phyloP scores from a whole-genome alignment of 2,329 filamentous ascomycete species.

The Cercospora sojina region DNA sequence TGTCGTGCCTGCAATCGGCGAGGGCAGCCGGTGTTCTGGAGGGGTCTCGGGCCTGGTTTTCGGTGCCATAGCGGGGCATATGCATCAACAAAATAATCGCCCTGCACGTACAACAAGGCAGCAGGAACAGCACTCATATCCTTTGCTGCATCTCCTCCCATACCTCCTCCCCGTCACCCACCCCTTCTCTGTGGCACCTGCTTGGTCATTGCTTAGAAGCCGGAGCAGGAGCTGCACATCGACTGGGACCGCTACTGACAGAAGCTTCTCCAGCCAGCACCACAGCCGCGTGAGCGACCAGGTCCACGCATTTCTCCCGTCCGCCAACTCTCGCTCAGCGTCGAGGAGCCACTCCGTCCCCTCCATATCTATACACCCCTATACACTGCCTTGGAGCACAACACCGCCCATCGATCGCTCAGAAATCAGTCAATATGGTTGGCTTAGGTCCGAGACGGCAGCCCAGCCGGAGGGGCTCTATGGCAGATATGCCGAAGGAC shows the following conservation, averaged over 20 bases:
- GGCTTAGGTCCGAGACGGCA: conserved; percentile 62
- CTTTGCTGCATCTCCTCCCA: background rate
- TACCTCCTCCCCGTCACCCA: background rate
- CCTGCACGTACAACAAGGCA: background rate
- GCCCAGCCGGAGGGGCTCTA: conserved; percentile 76
- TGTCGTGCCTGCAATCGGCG: conserved; percentile 1
- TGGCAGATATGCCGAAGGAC: conserved; percentile 85
- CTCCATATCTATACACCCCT: background rate
- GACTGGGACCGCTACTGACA: conserved; percentile 2
- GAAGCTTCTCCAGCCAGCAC: conserved; percentile 5
- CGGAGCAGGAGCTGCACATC: background rate
- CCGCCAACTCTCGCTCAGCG: background rate
- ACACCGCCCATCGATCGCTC: background rate
- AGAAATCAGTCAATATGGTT: conserved; percentile 55
- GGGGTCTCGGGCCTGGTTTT: background rate
- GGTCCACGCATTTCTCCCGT: background rate
- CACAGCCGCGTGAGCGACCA: conserved; percentile 4
- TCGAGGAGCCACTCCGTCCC: background rate
- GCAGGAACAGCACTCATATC: background rate
- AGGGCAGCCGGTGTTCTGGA: background rate
- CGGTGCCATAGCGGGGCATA: conserved; percentile 9
- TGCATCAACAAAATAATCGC: background rate
- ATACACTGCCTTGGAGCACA: background rate
- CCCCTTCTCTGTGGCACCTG: background rate
- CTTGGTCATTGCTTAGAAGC: conserved; percentile 17